These are phyloP conservation scores for Strobilomyces confusus DNA, from an alignment of 768 basidiomycete genomes.

Conservation along the genomic window DNA sequence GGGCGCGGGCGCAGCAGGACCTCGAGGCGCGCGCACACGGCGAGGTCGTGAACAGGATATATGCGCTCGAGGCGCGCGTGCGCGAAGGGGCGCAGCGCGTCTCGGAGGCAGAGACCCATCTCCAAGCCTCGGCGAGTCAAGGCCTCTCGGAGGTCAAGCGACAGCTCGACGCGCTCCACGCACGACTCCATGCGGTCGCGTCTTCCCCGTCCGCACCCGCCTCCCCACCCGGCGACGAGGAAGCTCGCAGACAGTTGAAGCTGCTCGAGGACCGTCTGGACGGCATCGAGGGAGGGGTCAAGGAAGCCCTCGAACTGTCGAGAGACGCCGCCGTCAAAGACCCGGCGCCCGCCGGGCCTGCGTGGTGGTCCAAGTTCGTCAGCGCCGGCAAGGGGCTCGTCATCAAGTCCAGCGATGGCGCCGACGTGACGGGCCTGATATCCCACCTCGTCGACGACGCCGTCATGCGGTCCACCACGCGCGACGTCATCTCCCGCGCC, in stretches of 20 bases:
- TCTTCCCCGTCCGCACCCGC: slow-evolving; percentile 15
- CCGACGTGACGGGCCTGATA: slow-evolving; percentile 69
- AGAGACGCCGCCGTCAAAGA: slow-evolving; percentile 45
- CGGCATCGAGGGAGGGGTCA: slow-evolving; percentile 56
- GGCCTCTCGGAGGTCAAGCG: slow-evolving; percentile 48
- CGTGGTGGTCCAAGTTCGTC: slow-evolving; percentile 69
- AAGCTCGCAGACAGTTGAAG: slow-evolving; percentile 50
- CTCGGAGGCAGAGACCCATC: slow-evolving; percentile 50
- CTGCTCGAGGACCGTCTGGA: slow-evolving; percentile 62
- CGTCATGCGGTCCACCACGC: slow-evolving; percentile 57
- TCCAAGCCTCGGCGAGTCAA: slow-evolving; percentile 41
- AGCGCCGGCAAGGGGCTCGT: slow-evolving; percentile 46
- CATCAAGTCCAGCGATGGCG: slow-evolving; percentile 73
- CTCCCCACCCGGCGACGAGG: slow-evolving; percentile 44
- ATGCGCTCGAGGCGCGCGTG: slow-evolving; percentile 52
- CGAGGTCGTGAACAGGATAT: slow-evolving; percentile 53
- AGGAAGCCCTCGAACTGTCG: slow-evolving; percentile 67
- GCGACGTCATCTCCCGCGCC: slow-evolving; percentile 75
- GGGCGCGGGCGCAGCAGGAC: slow-evolving; percentile 47
- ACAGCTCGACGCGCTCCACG: slow-evolving; percentile 53
- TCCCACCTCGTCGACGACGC: slow-evolving; percentile 73
- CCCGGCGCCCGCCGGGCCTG: slow-evolving; percentile 36
- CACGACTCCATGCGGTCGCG: slow-evolving; percentile 35
- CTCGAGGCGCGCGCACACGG: slow-evolving; percentile 46
- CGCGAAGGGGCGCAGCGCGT: slow-evolving; percentile 42